phyloP scores from a whole-genome alignment of 306 rosid genomes.

The Nissolia schottii region DNA sequence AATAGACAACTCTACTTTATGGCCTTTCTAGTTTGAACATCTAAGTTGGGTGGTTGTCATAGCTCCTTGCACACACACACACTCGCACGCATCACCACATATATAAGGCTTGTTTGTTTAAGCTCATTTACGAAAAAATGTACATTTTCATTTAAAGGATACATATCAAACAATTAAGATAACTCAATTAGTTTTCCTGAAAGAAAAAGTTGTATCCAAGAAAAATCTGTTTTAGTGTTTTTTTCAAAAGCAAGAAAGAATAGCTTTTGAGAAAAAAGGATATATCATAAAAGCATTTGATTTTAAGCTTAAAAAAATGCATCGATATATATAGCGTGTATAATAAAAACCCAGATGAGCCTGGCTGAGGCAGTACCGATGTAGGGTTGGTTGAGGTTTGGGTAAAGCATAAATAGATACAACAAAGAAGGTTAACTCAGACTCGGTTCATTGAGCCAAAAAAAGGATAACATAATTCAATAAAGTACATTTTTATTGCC shows the following conservation, averaged over 20 bases:
- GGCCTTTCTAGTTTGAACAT: constrained; percentile 14
- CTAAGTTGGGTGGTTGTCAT: constrained; percentile 2
- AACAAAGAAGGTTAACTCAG: not conserved
- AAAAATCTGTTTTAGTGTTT: too few species aligned
- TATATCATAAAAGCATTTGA: too few species aligned
- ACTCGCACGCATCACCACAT: too few species aligned
- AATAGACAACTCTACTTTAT: not conserved
- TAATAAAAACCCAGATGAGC: not conserved
- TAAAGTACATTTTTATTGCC: not conserved
- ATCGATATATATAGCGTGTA: not conserved
- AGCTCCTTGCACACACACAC: too few species aligned
- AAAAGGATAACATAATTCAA: not conserved
- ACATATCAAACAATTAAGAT: too few species aligned
- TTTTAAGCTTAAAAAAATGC: not conserved
- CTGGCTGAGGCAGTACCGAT: not conserved
- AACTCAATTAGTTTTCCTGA: too few species aligned
- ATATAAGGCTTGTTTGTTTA: not conserved
- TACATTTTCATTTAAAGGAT: not conserved
- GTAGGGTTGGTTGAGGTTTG: not conserved
- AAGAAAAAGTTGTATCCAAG: too few species aligned
- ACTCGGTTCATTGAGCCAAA: not conserved
- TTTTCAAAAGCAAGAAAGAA: too few species aligned
- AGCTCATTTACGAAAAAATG: not conserved
- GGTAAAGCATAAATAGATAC: not conserved
- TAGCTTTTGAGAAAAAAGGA: too few species aligned